phyloP scores from a whole-genome alignment of 805 yeast species.

The Sugiyamaella chiloensis region DNA sequence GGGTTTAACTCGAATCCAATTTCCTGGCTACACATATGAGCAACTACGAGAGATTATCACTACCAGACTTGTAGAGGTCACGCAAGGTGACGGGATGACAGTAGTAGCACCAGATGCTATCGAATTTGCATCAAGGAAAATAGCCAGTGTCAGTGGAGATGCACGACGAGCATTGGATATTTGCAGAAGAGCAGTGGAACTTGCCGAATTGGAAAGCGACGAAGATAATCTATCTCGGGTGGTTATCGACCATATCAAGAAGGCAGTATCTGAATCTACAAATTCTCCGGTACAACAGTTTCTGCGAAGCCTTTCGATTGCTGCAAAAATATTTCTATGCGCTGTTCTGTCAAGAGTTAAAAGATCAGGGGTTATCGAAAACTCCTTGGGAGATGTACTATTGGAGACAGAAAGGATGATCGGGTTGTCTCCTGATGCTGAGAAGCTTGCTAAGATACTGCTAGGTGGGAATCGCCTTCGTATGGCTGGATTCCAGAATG shows the following conservation, averaged over 20 bases:
- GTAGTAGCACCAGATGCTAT: conserved; percentile 62
- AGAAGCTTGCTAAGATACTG: conserved; percentile 35
- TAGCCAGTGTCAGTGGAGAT: conserved; percentile 96
- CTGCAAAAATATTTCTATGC: conserved; percentile 68
- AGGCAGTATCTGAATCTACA: conserved; percentile 76
- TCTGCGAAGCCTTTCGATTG: conserved; percentile 58
- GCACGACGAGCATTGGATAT: conserved; percentile 89
- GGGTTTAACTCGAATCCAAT: conserved; percentile 82
- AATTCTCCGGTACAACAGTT: conserved; percentile 66
- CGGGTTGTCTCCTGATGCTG: conserved; percentile 33
- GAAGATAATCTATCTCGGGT: conserved; percentile 33
- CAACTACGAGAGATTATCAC: conserved; percentile 74
- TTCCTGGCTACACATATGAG: conserved; percentile 80
- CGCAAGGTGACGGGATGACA: too few relatives aligned
- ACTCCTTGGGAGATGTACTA: conserved; percentile 67
- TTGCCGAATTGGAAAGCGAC: conserved; percentile 55
- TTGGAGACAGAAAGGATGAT: conserved; percentile 67
- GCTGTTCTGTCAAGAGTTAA: conserved; percentile 62
- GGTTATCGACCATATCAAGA: conserved; percentile 72
- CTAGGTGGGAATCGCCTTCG: conserved; percentile 44
- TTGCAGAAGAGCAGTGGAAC: conserved; percentile 83
- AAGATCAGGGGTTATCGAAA: conserved; percentile 68
- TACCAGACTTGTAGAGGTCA: conserved; percentile 57
- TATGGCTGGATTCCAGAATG: conserved; percentile 55
- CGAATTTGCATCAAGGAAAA: conserved; percentile 88